Conservation (phyloP, 768 basidiomycete species). For the Leccinum incarnatum region DNA sequence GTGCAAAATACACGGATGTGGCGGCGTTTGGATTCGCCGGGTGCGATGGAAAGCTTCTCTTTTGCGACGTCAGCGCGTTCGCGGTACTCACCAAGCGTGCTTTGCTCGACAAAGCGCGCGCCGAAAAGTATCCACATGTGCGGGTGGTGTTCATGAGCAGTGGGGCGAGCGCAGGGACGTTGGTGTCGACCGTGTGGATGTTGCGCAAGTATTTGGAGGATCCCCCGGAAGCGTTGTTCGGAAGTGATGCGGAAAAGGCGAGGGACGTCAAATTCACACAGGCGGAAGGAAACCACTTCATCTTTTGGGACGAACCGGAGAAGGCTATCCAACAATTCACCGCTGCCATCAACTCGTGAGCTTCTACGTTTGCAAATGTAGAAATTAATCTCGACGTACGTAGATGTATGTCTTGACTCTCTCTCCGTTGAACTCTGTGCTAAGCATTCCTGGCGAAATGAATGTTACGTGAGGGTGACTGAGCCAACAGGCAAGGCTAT, state of each 20-base stretch:
- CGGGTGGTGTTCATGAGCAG: constrained; percentile 21
- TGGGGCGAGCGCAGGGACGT: constrained; percentile 7
- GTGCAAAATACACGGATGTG: constrained; percentile 9
- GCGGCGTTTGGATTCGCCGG: neutral
- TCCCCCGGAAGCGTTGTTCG: constrained; percentile 7
- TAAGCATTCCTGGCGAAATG: neutral
- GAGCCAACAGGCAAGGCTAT: no score
- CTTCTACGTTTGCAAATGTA: neutral
- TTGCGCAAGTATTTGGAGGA: constrained; percentile 9
- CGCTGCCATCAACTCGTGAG: constrained; percentile 7
- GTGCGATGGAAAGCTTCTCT: constrained; percentile 14
- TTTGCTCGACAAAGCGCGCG: constrained; percentile 16
- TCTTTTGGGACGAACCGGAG: constrained; percentile 26
- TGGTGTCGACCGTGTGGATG: constrained; percentile 14
- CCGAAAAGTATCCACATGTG: constrained; percentile 5
- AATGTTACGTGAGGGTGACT: neutral
- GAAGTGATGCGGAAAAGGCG: constrained; percentile 16
- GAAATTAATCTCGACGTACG: neutral
- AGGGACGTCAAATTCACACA: constrained; percentile 19
- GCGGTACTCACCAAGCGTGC: constrained; percentile 12
- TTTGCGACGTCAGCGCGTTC: constrained; percentile 11
- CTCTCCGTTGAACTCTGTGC: neutral
- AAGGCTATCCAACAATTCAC: constrained; percentile 18
- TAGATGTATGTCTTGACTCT: neutral
- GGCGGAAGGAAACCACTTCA: constrained; percentile 24